These are phyloP conservation scores for Zasmidium cellare DNA, from an alignment of 2,329 filamentous ascomycete genomes.

Conservation along the genomic window DNA sequence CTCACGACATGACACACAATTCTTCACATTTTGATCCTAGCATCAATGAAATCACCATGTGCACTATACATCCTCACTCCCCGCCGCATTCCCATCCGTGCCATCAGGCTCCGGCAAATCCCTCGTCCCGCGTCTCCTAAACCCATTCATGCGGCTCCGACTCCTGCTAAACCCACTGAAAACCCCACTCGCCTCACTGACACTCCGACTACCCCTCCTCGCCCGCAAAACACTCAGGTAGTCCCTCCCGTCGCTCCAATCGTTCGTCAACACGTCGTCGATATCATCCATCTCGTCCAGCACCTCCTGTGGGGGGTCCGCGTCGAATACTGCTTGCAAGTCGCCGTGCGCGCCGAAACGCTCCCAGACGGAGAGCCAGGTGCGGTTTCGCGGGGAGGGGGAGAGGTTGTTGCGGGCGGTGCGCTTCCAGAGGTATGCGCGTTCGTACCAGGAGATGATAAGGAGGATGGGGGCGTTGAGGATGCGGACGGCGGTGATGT, in stretches of 20 bases:
- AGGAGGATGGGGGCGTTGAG: conserved; percentile 76
- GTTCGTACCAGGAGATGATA: conserved; percentile 69
- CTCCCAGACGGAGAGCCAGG: conserved; percentile 60
- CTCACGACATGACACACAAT: no score
- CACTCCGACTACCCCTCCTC: conserved; percentile 27
- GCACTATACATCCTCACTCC: not conserved
- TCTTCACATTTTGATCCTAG: no score
- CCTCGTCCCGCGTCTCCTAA: conserved; percentile 3
- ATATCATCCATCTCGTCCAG: conserved; percentile 50
- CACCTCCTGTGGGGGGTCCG: conserved; percentile 62
- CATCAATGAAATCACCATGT: no score
- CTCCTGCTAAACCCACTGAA: conserved; percentile 17
- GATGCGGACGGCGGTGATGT: conserved; percentile 71
- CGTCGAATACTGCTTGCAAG: conserved; percentile 70
- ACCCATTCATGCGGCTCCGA: conserved; percentile 21
- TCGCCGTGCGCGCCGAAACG: conserved; percentile 71
- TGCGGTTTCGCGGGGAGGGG: conserved; percentile 39
- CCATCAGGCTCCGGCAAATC: not conserved
- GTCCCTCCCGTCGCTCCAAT: conserved; percentile 38
- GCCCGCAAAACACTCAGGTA: conserved; percentile 29
- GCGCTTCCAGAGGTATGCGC: conserved; percentile 64
- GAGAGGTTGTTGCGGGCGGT: conserved; percentile 29
- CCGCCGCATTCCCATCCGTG: not conserved
- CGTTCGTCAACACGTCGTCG: conserved; percentile 45
- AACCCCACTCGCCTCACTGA: conserved; percentile 27